A percentile compares a stretch with the other conserved stretches of the same genome.
These are phyloP conservation scores for Alternaria triticina DNA, from an alignment of 2,329 filamentous ascomycete genomes.

Conservation along the genomic window DNA sequence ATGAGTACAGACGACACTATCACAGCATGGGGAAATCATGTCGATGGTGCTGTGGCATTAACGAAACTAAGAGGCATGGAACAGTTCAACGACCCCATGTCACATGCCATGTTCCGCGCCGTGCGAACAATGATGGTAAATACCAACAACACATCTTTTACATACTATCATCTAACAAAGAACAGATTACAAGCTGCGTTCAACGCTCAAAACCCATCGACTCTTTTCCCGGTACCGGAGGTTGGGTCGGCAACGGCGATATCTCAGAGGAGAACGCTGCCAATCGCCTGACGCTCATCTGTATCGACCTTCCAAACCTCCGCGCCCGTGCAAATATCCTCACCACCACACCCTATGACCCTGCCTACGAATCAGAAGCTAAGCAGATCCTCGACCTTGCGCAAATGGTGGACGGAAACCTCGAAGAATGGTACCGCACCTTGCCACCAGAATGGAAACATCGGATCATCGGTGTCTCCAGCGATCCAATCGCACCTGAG, in stretches of 20 bases:
- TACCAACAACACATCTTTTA: background rate
- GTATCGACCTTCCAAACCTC: constrained; percentile 48
- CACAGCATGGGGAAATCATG: constrained; percentile 48
- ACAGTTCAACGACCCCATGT: constrained; percentile 48
- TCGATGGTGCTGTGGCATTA: constrained; percentile 50
- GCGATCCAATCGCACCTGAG: constrained; percentile 26
- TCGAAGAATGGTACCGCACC: constrained; percentile 47
- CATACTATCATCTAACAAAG: background rate
- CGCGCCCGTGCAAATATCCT: constrained; percentile 43
- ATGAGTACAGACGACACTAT: constrained; percentile 47
- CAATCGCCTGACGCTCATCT: constrained; percentile 49
- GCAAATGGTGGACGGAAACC: constrained; percentile 44
- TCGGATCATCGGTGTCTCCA: constrained; percentile 39
- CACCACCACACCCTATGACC: constrained; percentile 29
- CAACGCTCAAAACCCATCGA: constrained; percentile 49
- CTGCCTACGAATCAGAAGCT: constrained; percentile 34
- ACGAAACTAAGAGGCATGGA: constrained; percentile 48
- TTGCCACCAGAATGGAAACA: constrained; percentile 46
- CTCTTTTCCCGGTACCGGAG: constrained; percentile 43
- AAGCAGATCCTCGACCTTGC: constrained; percentile 44
- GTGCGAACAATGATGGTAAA: constrained; percentile 51
- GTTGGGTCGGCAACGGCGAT: constrained; percentile 43
- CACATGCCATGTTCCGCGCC: constrained; percentile 49
- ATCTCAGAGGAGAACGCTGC: constrained; percentile 48
- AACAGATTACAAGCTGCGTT: constrained; percentile 49